Percentiles rank a stretch among this genome's conserved stretches.
These are phyloP conservation scores for Aspergillus carlsbadensis DNA, from an alignment of 495 filamentous ascomycete species.

Conservation along the genomic window DNA sequence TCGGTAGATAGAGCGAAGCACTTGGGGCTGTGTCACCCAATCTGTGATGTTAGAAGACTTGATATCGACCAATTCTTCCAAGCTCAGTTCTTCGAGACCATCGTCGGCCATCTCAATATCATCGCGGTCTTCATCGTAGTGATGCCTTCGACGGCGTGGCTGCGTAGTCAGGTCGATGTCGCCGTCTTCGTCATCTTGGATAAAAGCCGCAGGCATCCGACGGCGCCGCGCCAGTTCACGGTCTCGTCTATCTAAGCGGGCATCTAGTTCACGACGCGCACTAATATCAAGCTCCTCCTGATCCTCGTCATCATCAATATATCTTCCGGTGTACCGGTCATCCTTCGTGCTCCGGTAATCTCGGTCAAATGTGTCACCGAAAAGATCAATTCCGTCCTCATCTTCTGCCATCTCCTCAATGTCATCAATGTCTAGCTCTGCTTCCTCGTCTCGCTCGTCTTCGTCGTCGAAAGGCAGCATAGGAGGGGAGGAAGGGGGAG, in stretches of 20 bases:
- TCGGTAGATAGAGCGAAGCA: constrained; percentile 87
- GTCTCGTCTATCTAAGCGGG: constrained; percentile 79
- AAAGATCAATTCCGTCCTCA: constrained; percentile 89
- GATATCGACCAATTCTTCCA: constrained; percentile 89
- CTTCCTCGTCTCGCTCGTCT: constrained; percentile 68
- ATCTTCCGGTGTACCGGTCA: constrained; percentile 65
- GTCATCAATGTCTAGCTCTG: constrained; percentile 85
- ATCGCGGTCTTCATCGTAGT: constrained; percentile 91
- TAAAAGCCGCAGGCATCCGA: constrained; percentile 77
- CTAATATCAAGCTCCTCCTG: constrained; percentile 71
- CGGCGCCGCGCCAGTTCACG: constrained; percentile 72
- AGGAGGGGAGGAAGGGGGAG: constrained; percentile 42
- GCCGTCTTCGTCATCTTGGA: constrained; percentile 85
- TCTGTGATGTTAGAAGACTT: constrained; percentile 92
- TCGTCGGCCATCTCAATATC: constrained; percentile 85
- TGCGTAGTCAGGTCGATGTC: constrained; percentile 80
- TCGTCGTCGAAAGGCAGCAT: constrained; percentile 67
- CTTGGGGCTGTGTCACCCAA: constrained; percentile 88
- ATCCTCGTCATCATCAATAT: constrained; percentile 79
- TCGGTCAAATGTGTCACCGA: constrained; percentile 82
- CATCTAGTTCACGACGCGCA: constrained; percentile 75
- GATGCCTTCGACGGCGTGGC: constrained; percentile 73
- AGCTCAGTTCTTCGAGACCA: constrained; percentile 90
- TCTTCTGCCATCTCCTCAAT: constrained; percentile 96
- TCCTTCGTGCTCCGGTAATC: constrained; percentile 68